These are phyloP conservation scores for Vigna unguiculata DNA, from an alignment of 306 rosid species.

Conservation along the genomic window DNA sequence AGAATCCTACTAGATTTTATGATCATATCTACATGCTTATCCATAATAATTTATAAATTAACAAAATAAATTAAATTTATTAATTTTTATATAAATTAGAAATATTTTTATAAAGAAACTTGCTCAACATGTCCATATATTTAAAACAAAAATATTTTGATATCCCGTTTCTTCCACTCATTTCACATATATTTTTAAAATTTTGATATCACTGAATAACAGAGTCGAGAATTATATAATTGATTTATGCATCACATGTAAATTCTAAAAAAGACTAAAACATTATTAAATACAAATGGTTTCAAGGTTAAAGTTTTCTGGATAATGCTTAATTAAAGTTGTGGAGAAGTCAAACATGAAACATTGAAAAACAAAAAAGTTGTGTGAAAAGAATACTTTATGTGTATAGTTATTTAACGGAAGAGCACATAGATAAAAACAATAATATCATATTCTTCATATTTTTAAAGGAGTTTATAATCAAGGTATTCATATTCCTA, in stretches of 20 bases:
- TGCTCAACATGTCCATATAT: too few species aligned
- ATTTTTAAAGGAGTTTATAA: neutral
- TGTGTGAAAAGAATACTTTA: conserved; percentile 1
- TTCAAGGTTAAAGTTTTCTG: neutral
- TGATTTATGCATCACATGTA: neutral
- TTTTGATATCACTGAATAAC: too few species aligned
- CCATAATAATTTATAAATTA: too few species aligned
- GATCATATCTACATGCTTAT: too few species aligned
- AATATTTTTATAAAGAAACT: too few species aligned
- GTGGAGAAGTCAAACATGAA: neutral
- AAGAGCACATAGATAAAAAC: neutral
- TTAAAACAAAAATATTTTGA: too few species aligned
- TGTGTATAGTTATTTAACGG: neutral
- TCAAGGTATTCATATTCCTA: neutral
- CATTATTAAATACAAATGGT: neutral
- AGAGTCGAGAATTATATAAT: too few species aligned
- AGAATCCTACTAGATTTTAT: too few species aligned
- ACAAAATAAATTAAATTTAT: too few species aligned
- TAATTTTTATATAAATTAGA: too few species aligned
- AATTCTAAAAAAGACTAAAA: neutral
- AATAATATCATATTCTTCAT: neutral
- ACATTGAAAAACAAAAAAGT: neutral
- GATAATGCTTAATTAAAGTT: neutral
- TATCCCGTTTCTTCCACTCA: too few species aligned
- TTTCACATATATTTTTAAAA: too few species aligned